Evolutionary conservation across 2,329 filamentous ascomycete genomes (phyloP).

Genomic region (Colletotrichum sp.): DNA sequence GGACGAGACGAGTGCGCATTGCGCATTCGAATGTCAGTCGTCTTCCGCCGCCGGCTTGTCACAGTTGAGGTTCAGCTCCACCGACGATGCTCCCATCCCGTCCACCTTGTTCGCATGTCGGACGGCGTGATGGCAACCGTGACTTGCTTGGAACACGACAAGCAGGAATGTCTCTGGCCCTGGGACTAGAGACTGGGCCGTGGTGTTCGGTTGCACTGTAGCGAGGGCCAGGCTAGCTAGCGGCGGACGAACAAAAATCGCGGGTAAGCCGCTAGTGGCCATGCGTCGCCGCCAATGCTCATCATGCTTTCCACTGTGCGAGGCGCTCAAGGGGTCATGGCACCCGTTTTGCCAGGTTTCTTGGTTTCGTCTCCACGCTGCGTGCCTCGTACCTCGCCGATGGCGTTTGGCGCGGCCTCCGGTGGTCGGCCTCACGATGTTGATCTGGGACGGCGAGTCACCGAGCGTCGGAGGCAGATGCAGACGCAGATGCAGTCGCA

Average conservation of each 20-base stretch:
- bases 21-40: background rate
- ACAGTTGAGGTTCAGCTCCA: background rate
- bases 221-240: background rate
- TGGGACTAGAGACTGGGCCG: background rate
- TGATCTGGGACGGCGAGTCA: background rate
- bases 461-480: background rate
- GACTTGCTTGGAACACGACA: background rate
- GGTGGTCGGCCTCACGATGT: background rate
- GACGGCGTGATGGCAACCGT: background rate
- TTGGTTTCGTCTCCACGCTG: conserved; percentile 7
- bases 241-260: background rate
- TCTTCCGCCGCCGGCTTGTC: background rate
- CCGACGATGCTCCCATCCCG: conserved; percentile 7
- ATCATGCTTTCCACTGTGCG: conserved; percentile 5
- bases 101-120: background rate
- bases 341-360: background rate
- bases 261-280: background rate
- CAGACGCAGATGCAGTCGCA: background rate
- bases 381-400: background rate
- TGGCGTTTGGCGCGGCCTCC: background rate
- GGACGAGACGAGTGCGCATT: conserved; percentile 2
- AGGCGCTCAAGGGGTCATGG: conserved; percentile 4
- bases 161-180: background rate
- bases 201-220: background rate
- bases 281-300: background rate